Conservation (phyloP, 331 rosid species). For the Telfairia occidentalis region DNA sequence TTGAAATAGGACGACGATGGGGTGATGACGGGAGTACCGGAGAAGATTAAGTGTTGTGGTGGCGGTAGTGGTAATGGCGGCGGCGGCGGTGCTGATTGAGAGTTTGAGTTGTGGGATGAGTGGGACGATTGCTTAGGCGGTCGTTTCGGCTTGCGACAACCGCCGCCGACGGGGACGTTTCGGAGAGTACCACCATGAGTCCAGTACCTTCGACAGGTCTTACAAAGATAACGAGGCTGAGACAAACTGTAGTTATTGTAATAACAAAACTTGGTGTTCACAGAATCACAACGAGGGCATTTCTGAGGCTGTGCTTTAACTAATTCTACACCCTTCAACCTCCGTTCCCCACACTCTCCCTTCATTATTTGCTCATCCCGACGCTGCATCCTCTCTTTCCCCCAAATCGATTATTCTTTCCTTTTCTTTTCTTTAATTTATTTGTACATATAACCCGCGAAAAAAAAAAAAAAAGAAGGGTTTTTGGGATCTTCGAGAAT, state of each 20-base stretch:
- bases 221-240: conserved; percentile 89
- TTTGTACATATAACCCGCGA: background rate
- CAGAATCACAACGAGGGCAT: conserved; percentile 74
- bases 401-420: background rate
- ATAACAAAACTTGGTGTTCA: conserved; percentile 34
- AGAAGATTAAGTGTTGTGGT: background rate
- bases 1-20: background rate
- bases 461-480: background rate
- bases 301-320: conserved; percentile 33
- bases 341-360: background rate
- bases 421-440: background rate
- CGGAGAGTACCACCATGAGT: conserved; percentile 82
- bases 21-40: conserved; percentile 5
- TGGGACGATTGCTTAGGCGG: conserved; percentile 29
- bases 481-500: background rate
- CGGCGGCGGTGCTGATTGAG: background rate
- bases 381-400: background rate
- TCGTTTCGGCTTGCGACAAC: conserved; percentile 69
- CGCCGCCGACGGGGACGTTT: conserved; percentile 86
- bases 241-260: conserved; percentile 88
- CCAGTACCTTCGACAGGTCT: conserved; percentile 37
- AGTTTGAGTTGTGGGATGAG: background rate
- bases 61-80: background rate
- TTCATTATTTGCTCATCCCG: background rate
- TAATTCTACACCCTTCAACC: background rate